Conservation (phyloP, 495 filamentous ascomycete species). For the Xylaria cubensis region DNA sequence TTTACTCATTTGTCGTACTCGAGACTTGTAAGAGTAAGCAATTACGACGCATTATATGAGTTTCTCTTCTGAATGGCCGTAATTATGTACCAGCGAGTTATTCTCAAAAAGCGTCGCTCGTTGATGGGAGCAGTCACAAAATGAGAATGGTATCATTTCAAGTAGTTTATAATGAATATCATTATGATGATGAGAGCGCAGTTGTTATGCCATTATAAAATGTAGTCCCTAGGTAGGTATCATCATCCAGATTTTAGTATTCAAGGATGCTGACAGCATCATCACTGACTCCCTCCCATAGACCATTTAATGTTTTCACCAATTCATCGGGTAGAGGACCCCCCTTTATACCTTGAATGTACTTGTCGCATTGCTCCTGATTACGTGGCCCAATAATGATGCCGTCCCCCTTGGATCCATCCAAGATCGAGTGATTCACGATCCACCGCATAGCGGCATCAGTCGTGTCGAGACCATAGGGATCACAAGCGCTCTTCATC, state of each 20-base stretch:
- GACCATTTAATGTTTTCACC: background rate
- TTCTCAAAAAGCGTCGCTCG: background rate
- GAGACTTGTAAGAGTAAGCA: background rate
- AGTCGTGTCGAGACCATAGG: background rate
- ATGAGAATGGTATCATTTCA: background rate
- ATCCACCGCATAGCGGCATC: background rate
- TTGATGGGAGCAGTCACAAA: background rate
- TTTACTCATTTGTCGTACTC: background rate
- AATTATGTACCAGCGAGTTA: background rate
- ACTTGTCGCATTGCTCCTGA: background rate
- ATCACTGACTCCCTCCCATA: background rate
- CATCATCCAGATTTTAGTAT: background rate
- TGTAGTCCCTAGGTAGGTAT: background rate
- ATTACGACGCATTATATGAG: background rate
- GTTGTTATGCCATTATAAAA: background rate
- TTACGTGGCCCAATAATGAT: conserved; percentile 1
- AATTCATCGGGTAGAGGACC: background rate
- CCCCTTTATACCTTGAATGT: background rate
- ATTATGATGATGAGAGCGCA: background rate
- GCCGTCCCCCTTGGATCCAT: background rate
- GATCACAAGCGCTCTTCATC: conserved; percentile 36
- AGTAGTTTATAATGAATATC: background rate
- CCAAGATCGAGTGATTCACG: background rate
- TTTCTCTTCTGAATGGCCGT: background rate
- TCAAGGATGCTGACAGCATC: background rate